Percentiles rank a stretch among this genome's conserved stretches.
Evolutionary conservation across 352 stramenopile species (phyloP).

Genomic region (Globisporangium splendens): DNA sequence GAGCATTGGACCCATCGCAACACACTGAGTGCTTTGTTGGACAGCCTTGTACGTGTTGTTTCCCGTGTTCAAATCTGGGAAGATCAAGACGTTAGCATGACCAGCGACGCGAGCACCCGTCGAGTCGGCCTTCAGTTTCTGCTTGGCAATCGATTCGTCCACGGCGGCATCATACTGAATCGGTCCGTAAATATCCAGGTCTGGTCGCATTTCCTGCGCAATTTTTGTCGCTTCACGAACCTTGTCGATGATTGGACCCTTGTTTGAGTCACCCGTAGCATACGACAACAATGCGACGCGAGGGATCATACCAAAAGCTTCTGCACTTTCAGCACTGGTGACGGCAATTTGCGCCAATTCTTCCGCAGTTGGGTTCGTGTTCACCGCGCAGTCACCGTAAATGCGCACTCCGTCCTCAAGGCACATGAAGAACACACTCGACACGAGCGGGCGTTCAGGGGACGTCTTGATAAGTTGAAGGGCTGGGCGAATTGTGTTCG

Average conservation of each 20-base stretch:
- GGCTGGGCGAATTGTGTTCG: constrained; percentile 86
- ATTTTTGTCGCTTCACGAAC: constrained; percentile 74
- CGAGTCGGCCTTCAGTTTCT: constrained; percentile 71
- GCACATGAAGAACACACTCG: constrained; percentile 88
- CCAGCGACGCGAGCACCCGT: constrained; percentile 63
- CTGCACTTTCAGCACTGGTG: constrained; percentile 66
- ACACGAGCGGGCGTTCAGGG: constrained; percentile 63
- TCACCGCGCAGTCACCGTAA: constrained; percentile 86
- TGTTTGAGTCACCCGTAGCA: constrained; percentile 77
- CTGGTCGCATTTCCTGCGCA: constrained; percentile 57
- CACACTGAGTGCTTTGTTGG: constrained; percentile 69
- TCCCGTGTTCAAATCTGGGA: constrained; percentile 85
- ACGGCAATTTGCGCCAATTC: constrained; percentile 82
- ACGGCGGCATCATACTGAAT: constrained; percentile 87
- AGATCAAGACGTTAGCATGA: constrained; percentile 84
- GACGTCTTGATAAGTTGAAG: constrained; percentile 87
- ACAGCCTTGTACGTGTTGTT: constrained; percentile 92
- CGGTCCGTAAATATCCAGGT: constrained; percentile 81
- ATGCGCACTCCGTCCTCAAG: constrained; percentile 75
- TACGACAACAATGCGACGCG: constrained; percentile 84
- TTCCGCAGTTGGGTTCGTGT: constrained; percentile 68
- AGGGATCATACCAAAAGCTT: constrained; percentile 76
- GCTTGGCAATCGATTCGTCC: constrained; percentile 71
- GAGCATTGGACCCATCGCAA: constrained; percentile 86
- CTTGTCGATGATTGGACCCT: constrained; percentile 81